Evolutionary conservation across 2,329 filamentous ascomycete genomes (phyloP).

Genomic region (Sporothrix euskadiensis): DNA sequence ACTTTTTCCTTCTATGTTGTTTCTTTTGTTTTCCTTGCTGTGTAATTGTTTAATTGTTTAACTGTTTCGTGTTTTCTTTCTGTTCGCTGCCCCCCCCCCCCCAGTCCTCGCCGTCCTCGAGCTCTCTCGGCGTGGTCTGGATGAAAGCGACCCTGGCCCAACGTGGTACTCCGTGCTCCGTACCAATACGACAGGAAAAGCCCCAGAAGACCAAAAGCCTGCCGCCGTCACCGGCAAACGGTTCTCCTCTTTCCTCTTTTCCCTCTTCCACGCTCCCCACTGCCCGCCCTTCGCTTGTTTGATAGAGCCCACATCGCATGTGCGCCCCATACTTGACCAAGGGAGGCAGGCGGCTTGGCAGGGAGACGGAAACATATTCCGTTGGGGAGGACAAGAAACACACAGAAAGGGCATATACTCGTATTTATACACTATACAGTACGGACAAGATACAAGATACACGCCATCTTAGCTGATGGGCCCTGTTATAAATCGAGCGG

Average conservation of each 20-base stretch:
- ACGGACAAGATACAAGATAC: background rate
- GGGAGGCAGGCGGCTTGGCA: background rate
- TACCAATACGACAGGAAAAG: background rate
- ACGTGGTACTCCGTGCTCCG: background rate
- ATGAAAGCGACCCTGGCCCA: background rate
- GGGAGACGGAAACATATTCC: background rate
- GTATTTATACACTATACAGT: too few species aligned
- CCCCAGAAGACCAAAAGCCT: background rate
- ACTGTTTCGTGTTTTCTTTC: background rate
- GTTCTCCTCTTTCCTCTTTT: background rate
- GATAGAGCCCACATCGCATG: constrained; percentile 11
- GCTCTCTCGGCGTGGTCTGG: background rate
- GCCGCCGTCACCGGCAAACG: background rate
- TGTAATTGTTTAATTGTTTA: background rate
- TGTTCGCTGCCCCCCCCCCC: background rate
- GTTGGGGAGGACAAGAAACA: background rate
- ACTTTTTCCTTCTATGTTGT: background rate
- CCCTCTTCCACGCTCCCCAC: background rate
- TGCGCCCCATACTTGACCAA: background rate
- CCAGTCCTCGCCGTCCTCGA: background rate
- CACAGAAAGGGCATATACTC: background rate
- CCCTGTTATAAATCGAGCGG: background rate
- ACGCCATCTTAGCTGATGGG: background rate
- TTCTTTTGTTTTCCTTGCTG: too few species aligned
- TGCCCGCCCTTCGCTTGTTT: background rate